Percentiles rank a stretch among this genome's conserved stretches.
Evolutionary conservation across 2,329 filamentous ascomycete species (phyloP).

Genomic region (Pseudogymnoascus sp.): DNA sequence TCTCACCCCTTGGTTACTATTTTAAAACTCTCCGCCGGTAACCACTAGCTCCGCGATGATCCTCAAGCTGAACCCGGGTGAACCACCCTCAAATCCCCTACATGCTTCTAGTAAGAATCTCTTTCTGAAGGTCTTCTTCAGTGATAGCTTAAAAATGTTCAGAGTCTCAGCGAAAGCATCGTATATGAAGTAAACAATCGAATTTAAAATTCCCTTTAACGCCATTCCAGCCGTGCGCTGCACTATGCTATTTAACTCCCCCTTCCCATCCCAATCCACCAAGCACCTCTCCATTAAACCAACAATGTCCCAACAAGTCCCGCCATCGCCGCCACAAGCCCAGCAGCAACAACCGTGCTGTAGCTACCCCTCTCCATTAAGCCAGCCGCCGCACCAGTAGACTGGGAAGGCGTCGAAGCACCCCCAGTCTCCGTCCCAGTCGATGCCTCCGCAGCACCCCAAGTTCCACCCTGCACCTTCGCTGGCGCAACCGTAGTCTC

Average conservation of each 20-base stretch:
- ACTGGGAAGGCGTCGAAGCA: not conserved
- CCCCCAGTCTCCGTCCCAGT: not conserved
- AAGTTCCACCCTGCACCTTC: constrained; percentile 16
- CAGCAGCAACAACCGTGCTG: not conserved
- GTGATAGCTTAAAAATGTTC: no score
- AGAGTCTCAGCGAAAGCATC: no score
- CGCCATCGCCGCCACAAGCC: not conserved
- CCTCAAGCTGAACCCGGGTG: no score
- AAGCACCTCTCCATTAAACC: not conserved
- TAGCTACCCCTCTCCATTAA: not conserved
- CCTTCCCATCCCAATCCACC: not conserved
- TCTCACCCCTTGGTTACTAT: no score
- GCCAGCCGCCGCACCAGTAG: not conserved
- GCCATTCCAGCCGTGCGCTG: constrained; percentile 2
- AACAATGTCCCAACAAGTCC: not conserved
- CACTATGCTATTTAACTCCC: not conserved
- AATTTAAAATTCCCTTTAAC: not conserved
- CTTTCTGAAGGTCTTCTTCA: no score
- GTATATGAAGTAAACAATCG: not conserved
- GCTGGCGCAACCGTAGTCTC: not conserved
- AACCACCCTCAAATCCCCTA: no score
- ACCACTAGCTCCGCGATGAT: no score
- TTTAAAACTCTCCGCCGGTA: no score
- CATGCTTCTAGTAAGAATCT: no score
- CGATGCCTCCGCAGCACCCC: constrained; percentile 8